A percentile compares a stretch with the other conserved stretches of the same genome.
Evolutionary conservation across 805 yeast genomes (phyloP).

Genomic region (Ogataea neopini): DNA sequence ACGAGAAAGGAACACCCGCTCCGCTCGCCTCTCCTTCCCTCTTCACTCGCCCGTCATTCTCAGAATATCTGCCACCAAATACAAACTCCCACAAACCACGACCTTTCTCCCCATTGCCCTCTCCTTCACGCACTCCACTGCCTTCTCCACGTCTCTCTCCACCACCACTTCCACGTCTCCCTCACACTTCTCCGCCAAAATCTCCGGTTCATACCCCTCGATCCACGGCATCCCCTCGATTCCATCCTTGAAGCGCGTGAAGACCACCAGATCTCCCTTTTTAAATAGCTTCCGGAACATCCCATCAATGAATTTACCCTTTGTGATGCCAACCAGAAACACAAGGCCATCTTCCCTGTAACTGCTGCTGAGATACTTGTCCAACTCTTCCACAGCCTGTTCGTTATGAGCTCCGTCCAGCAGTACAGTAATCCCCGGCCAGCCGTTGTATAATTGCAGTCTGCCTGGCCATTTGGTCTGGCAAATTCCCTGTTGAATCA

Average conservation of each 20-base stretch:
- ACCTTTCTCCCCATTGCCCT: constrained; percentile 22
- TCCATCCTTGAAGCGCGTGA: constrained; percentile 56
- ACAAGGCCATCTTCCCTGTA: constrained; percentile 33
- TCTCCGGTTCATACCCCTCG: constrained; percentile 41
- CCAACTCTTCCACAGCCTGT: constrained; percentile 76
- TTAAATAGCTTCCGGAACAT: constrained; percentile 52
- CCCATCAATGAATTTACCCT: constrained; percentile 61
- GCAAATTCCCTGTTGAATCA: constrained; percentile 52
- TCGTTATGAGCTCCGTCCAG: constrained; percentile 95
- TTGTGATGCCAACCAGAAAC: constrained; percentile 74
- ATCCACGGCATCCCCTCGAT: constrained; percentile 98
- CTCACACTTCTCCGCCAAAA: constrained; percentile 29
- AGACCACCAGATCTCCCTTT: constrained; percentile 55
- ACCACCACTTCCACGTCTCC: constrained; percentile 29
- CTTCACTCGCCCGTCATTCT: constrained; percentile 22
- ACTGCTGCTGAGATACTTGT: constrained; percentile 46
- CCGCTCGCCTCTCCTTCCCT: too few relatives aligned
- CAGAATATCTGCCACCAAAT: constrained; percentile 60
- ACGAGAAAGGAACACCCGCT: too few relatives aligned
- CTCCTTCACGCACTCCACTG: constrained; percentile 28
- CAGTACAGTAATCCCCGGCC: constrained; percentile 40
- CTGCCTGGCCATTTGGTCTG: constrained; percentile 85
- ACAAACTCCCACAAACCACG: constrained; percentile 71
- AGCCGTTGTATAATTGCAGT: constrained; percentile 52
- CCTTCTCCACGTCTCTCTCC: constrained; percentile 28